Percentiles rank a stretch among this genome's conserved stretches.
phyloP scores from a whole-genome alignment of 2,329 filamentous ascomycete genomes.

The Nemania sp. region DNA sequence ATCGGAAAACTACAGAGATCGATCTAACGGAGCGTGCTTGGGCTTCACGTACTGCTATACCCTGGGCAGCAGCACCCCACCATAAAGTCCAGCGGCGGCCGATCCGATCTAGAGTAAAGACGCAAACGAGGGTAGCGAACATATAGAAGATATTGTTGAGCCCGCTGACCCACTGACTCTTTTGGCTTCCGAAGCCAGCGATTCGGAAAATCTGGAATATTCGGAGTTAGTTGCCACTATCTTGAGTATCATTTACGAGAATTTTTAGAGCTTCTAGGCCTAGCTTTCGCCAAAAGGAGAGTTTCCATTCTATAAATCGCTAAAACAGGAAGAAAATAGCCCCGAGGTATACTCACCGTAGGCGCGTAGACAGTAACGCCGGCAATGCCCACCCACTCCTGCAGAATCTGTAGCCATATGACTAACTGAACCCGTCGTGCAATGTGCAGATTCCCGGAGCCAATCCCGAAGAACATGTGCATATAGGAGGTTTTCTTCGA shows the following conservation, averaged over 20 bases:
- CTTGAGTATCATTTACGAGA: too few species aligned
- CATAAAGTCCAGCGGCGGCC: slow-evolving; percentile 77
- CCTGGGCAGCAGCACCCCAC: slow-evolving; percentile 74
- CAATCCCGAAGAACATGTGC: slow-evolving; percentile 75
- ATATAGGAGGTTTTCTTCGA: slow-evolving; percentile 68
- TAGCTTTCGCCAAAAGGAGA: too few species aligned
- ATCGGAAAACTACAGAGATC: too few species aligned
- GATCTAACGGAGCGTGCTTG: not conserved
- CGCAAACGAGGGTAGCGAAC: slow-evolving; percentile 75
- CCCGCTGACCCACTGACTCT: slow-evolving; percentile 74
- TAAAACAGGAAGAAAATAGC: too few species aligned
- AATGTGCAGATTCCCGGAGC: slow-evolving; percentile 73
- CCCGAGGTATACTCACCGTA: slow-evolving; percentile 42
- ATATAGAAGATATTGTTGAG: slow-evolving; percentile 64
- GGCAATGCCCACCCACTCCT: slow-evolving; percentile 77
- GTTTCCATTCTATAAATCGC: too few species aligned
- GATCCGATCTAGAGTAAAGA: slow-evolving; percentile 77
- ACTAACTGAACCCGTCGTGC: slow-evolving; percentile 76
- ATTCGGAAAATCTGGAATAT: slow-evolving; percentile 68
- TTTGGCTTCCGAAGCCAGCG: slow-evolving; percentile 71
- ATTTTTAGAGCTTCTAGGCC: too few species aligned
- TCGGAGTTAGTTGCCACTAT: too few species aligned
- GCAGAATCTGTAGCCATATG: slow-evolving; percentile 78
- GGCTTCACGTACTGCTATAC: slow-evolving; percentile 58
- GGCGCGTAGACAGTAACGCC: slow-evolving; percentile 73